phyloP scores from a whole-genome alignment of 306 rosid genomes.

The Erythrophleum fordii region DNA sequence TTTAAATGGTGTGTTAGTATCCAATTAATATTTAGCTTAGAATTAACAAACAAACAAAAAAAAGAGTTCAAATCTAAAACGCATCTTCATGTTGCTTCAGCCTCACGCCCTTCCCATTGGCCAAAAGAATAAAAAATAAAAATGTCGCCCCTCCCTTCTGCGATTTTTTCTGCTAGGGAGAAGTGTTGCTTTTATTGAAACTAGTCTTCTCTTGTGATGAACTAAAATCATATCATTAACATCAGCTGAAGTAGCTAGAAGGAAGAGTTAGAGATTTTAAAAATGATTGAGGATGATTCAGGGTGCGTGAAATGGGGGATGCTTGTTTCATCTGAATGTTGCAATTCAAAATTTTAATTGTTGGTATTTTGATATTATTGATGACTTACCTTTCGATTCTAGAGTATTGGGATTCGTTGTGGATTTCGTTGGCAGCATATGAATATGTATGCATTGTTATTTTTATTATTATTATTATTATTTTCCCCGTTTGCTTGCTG shows the following conservation, averaged over 20 bases:
- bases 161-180: too few species aligned
- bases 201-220: too few species aligned
- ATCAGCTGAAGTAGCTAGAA: conserved; percentile 42
- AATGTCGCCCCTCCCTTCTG: too few species aligned
- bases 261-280: conserved; percentile 38
- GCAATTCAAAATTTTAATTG: conserved; percentile 41
- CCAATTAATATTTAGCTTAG: too few species aligned
- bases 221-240: conserved; percentile 42
- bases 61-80: too few species aligned
- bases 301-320: conserved; percentile 45
- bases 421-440: conserved; percentile 41
- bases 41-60: too few species aligned
- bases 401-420: conserved; percentile 20
- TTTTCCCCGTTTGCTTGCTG: conserved; percentile 73
- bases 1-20: too few species aligned
- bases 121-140: too few species aligned
- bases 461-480: conserved; percentile 44
- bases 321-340: conserved; percentile 47
- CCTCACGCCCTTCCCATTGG: too few species aligned
- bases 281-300: conserved; percentile 37
- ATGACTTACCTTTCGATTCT: conserved; percentile 39
- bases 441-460: conserved; percentile 44
- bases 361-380: conserved; percentile 42
- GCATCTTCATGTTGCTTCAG: too few species aligned
- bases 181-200: too few species aligned